Base-by-base conservation (phyloP, 768 basidiomycete genomes). In the Boletellus emodensis region DNA sequence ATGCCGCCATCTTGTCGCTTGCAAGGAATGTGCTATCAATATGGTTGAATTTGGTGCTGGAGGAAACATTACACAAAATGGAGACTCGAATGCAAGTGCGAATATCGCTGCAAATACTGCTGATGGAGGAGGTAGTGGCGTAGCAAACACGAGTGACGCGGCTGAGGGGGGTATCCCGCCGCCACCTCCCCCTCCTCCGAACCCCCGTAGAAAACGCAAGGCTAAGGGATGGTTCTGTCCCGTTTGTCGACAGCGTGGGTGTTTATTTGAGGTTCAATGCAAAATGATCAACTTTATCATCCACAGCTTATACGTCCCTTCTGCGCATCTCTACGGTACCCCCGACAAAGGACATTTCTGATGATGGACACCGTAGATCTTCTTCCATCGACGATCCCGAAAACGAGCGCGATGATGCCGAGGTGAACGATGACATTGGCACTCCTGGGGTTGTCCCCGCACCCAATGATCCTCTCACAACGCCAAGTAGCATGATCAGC, bases 11-110 rank as follows among this genome's bases (percentile, higher is more conserved):
- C 78, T 97, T 28, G 94, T 97, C 51, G 94, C 94, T 5, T 97
- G 94, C 73, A 85, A 89, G 61, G 94, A 95, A 40, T 97, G 94
- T 62, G 94, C 94, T 1, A 70, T 96, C 46, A 95, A 95, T 64
- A 97, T 97, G 94, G 86, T 97, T 43, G 94, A 97, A 67, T 97
- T 93, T 65, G 94, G 94, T 26, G 94, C 94, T 0, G 94, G 94
- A 3, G 94, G 94, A 3, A 84, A 77, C 42, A 87, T 95, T 44
- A 79, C 77, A n/a, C 84, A 89, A 45, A 60, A 71, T 3, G 74
- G 76, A 7, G 76, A 76, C 12, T 58, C 55, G 28, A 63, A 54
- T 0, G 71, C 69, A 1, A 60, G 66, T 3, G 60, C 63, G 6
- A 62, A 65, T 24, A 53, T 65, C 20, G 61, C 62, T 52, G 55